Evolutionary conservation across 306 rosid genomes (phyloP).

Genomic region (Sechiopsis laciniata): DNA sequence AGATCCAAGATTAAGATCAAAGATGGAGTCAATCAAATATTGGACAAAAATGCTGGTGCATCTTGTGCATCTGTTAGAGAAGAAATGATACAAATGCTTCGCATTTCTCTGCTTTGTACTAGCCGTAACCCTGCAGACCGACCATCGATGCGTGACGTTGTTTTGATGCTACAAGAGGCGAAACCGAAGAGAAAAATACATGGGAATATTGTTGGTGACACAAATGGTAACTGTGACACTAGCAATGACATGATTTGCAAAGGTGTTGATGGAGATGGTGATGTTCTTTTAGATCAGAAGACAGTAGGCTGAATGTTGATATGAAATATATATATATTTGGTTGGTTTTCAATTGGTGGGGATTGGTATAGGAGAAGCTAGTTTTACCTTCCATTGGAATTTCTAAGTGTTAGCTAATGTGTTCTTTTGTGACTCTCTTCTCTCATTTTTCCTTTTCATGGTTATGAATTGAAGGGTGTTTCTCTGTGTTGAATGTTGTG

Average conservation of each 20-base stretch:
- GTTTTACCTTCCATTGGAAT: constrained; percentile 35
- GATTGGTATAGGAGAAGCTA: constrained; percentile 85
- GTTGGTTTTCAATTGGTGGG: constrained; percentile 49
- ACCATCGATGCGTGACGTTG: constrained; percentile 88
- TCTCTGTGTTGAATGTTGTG: not conserved
- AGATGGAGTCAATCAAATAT: constrained; percentile 43
- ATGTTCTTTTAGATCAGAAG: constrained; percentile 49
- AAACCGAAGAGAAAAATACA: constrained; percentile 65
- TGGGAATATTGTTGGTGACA: constrained; percentile 11
- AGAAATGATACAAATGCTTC: constrained; percentile 85
- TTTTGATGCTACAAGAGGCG: constrained; percentile 77
- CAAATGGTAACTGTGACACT: not conserved
- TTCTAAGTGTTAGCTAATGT: not conserved
- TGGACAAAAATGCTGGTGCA: constrained; percentile 68
- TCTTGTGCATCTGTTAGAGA: constrained; percentile 53
- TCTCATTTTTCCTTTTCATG: constrained; percentile 26
- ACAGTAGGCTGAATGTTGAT: constrained; percentile 44
- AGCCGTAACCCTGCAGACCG: constrained; percentile 71
- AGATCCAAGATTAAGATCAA: constrained; percentile 49
- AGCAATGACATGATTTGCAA: constrained; percentile 13
- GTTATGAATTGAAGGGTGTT: constrained; percentile 30
- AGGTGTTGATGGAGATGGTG: constrained; percentile 10
- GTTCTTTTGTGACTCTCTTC: constrained; percentile 12
- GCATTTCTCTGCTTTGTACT: constrained; percentile 77
- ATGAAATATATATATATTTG: constrained; percentile 15